Percentiles rank a stretch among this genome's conserved stretches.
phyloP scores from a whole-genome alignment of 345 rosid genomes.

The Dipteronia dyeriana region DNA sequence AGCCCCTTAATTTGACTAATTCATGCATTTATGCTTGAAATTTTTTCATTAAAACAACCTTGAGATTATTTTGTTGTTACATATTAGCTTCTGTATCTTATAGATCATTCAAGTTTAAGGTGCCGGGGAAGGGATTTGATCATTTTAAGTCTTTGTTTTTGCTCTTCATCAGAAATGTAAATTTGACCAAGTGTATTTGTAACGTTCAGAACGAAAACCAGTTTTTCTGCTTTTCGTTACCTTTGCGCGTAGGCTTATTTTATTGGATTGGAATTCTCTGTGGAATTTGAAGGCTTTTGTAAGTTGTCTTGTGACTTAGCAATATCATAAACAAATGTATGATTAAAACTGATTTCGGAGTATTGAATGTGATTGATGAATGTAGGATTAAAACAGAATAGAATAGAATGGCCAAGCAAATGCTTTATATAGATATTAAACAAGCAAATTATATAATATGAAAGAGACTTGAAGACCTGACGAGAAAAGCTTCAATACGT shows the following conservation, averaged over 20 bases:
- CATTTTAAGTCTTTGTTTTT: not conserved
- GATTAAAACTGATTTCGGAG: no score
- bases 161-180: not conserved
- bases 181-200: not conserved
- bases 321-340: no score
- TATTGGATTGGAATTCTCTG: not conserved
- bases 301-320: no score
- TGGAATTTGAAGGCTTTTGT: not conserved
- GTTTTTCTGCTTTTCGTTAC: not conserved
- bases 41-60: no score
- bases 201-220: not conserved
- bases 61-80: not conserved
- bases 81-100: not conserved
- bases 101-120: not conserved
- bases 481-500: no score
- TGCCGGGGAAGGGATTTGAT: not conserved
- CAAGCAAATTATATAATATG: not conserved
- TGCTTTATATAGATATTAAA: not conserved
- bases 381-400: no score
- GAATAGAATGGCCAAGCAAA: no score
- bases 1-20: constrained; percentile 47
- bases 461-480: not conserved
- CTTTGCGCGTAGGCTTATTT: not conserved
- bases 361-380: no score
- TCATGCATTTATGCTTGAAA: constrained; percentile 50